phyloP scores from a whole-genome alignment of 2,329 filamentous ascomycete species.

The Harringtonia lauricola region DNA sequence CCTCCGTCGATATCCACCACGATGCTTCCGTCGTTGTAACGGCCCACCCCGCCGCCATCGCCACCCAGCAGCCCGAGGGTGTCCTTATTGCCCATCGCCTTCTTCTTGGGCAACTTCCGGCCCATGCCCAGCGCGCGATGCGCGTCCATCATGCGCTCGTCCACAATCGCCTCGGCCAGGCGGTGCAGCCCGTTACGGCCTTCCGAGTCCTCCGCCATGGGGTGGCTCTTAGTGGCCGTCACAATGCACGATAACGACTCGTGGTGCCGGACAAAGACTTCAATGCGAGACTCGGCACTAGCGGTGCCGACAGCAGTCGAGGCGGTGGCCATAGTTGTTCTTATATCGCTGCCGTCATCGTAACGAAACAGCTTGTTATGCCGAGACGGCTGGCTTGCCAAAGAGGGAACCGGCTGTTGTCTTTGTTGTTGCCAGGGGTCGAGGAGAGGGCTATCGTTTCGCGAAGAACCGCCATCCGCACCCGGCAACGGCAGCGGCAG shows the following conservation, averaged over 20 bases:
- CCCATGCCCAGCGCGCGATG: slow-evolving; percentile 17
- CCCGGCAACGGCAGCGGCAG: too few species aligned
- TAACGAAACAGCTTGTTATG: too few species aligned
- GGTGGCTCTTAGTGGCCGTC: slow-evolving; percentile 19
- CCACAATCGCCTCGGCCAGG: slow-evolving; percentile 42
- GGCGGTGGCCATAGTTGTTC: not conserved
- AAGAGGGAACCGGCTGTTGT: not conserved
- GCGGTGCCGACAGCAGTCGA: slow-evolving; percentile 1
- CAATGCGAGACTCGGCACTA: slow-evolving; percentile 9
- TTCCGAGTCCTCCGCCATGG: slow-evolving; percentile 26
- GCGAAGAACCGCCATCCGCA: too few species aligned
- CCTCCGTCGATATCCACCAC: too few species aligned
- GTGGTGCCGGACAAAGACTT: slow-evolving; percentile 19
- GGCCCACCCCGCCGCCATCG: too few species aligned
- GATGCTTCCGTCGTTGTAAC: too few species aligned
- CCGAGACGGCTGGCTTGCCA: too few species aligned
- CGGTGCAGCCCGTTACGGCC: slow-evolving; percentile 48
- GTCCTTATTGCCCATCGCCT: slow-evolving; percentile 23
- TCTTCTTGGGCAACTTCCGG: slow-evolving; percentile 21
- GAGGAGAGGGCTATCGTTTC: too few species aligned
- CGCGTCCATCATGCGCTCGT: slow-evolving; percentile 24
- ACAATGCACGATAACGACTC: slow-evolving; percentile 26
- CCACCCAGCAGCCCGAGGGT: not conserved
- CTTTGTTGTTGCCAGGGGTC: not conserved
- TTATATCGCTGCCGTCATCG: not conserved